These are phyloP conservation scores for Pseudogymnoascus sp. DNA, from an alignment of 2,329 filamentous ascomycete species.

Conservation along the genomic window DNA sequence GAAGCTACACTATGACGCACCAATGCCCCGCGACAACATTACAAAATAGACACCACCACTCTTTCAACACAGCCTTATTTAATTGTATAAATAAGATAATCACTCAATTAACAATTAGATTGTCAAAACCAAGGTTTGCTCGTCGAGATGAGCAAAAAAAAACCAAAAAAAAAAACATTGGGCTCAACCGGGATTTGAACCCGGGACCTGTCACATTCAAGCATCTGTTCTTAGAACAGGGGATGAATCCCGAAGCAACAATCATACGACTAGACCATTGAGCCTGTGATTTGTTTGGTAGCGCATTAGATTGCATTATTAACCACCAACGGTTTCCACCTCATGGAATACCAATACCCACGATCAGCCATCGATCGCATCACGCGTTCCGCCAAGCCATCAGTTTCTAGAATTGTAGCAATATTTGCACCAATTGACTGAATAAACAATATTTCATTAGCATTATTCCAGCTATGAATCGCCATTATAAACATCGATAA, in stretches of 20 bases:
- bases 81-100: background rate
- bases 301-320: background rate
- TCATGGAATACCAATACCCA: no score
- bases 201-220: constrained; percentile 30
- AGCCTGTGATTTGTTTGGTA: constrained; percentile 15
- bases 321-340: background rate
- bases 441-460: background rate
- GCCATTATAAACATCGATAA: constrained; percentile 32
- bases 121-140: background rate
- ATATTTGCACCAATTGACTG: background rate
- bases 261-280: constrained; percentile 34
- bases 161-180: constrained; percentile 13
- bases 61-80: background rate
- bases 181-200: constrained; percentile 32
- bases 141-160: background rate
- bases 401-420: background rate
- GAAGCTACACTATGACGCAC: background rate
- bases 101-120: background rate
- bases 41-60: background rate
- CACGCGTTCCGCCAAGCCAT: background rate
- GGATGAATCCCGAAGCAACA: constrained; percentile 29
- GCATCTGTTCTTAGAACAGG: constrained; percentile 21
- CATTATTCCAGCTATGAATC: constrained; percentile 1
- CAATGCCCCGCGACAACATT: background rate
- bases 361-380: background rate